Evolutionary conservation across 805 yeast species (phyloP), one percentile per base, ranked within the genome.

Genomic region (Sugiyamaella americana): DNA sequence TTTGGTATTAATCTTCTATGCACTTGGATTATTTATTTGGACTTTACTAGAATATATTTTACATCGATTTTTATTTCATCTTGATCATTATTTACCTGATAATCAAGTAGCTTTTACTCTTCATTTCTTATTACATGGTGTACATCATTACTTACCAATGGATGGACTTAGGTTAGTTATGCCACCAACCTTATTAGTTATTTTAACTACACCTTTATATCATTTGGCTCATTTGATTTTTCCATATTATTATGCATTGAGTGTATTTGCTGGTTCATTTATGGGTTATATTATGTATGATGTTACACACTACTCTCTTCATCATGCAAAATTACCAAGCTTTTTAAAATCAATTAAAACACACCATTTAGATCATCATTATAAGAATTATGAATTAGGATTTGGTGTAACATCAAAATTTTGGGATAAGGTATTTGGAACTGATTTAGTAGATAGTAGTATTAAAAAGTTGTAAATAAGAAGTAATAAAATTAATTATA

Each of bases 71-170:
- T 65, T 93, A 51, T 93, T 93, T 81, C 99, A 93, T 64, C 71
- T 93, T 60, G 99, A 93, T 64, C 72, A 79, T 44, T 78, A 82
- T 62, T 74, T 94, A 49, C 99, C 99, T 11, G 84, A 86, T 52
- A 76, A 84, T 65, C 82, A 79, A 42, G 41, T 76, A 18, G 84
- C 86, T 5, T 81, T 84, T 59, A 78, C 95, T 1, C 49, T 88
- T 37, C 99, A 93, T 66, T 93, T 93, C 73, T 65, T 88, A 49
- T 72, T 91, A 55, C 99, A 93, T 59, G 99, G 99, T 48, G 84
- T 89, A 43, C 99, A 93, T 65, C 99, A 93, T 67, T 93, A 86
- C 65, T 74, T 93, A 56, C 99, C 99, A 53, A 93, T 94, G 98
- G 99, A 93, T 70, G 78, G 78, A 50, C 72, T 79, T 64, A 80